Conservation (phyloP, 768 basidiomycete genomes). For the Cystofilobasidium macerans region DNA sequence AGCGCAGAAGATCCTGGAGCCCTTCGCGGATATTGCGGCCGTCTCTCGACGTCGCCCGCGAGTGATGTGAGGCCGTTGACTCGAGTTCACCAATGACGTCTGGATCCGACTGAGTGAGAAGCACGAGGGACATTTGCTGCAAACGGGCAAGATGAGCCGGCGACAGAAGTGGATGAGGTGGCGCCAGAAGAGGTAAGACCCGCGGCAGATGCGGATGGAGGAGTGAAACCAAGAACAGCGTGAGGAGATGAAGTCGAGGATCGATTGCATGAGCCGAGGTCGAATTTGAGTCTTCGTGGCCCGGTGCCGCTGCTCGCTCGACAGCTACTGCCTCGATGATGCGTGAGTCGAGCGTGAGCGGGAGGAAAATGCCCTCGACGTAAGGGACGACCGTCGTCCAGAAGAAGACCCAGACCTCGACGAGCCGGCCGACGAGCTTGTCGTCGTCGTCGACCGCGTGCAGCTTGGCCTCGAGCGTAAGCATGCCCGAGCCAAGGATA, state of each 20-base stretch:
- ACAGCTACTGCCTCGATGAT: conserved; percentile 14
- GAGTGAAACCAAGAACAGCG: conserved; percentile 23
- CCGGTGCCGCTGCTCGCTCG: background rate
- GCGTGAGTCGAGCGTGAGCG: conserved; percentile 28
- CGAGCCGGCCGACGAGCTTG: conserved; percentile 60
- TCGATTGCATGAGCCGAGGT: conserved; percentile 12
- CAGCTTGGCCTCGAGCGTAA: conserved; percentile 78
- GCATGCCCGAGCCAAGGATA: conserved; percentile 76
- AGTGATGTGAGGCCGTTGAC: background rate
- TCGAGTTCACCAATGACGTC: conserved; percentile 8
- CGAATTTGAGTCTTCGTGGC: background rate
- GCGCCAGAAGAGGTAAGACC: conserved; percentile 8
- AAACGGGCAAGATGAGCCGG: conserved; percentile 17
- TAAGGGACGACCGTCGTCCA: conserved; percentile 82
- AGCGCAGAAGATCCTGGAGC: conserved; percentile 5
- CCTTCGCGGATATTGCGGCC: background rate
- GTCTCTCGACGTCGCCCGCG: background rate
- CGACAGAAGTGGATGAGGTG: conserved; percentile 1
- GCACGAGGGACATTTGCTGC: conserved; percentile 23
- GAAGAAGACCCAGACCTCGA: conserved; percentile 87
- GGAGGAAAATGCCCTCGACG: conserved; percentile 33
- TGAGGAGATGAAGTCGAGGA: conserved; percentile 22
- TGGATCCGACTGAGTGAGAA: conserved; percentile 22
- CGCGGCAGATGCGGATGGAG: conserved; percentile 14
- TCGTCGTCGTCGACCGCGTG: conserved; percentile 59